Percentiles rank a stretch among this genome's conserved stretches.
Conservation (phyloP, 2,329 filamentous ascomycete genomes). For the Dothistroma septosporum region DNA sequence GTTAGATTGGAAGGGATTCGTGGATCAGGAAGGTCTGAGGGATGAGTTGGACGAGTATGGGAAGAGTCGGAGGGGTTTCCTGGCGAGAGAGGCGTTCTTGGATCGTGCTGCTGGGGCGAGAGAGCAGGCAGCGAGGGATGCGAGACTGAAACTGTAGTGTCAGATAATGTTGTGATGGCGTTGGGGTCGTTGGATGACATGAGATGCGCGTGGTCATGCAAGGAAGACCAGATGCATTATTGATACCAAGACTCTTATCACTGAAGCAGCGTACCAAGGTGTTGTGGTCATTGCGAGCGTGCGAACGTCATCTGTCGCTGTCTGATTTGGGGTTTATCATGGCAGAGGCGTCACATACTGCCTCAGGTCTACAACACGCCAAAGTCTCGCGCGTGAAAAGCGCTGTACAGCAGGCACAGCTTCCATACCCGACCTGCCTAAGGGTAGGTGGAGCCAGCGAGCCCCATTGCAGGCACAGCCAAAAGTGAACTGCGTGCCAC, state of each 20-base stretch:
- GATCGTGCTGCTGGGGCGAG: conserved; percentile 53
- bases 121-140: conserved; percentile 54
- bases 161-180: background rate
- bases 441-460: conserved; percentile 2
- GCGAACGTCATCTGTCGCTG: conserved; percentile 1
- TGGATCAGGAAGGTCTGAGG: conserved; percentile 57
- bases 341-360: conserved; percentile 15
- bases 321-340: conserved; percentile 15
- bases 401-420: conserved; percentile 6
- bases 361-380: conserved; percentile 12
- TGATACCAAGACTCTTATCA: background rate
- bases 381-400: conserved; percentile 15
- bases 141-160: conserved; percentile 42
- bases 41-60: conserved; percentile 60
- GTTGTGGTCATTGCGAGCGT: background rate
- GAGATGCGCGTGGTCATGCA: background rate
- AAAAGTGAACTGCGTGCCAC: background rate
- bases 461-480: conserved; percentile 3
- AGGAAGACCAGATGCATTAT: background rate
- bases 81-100: conserved; percentile 61
- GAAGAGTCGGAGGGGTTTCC: conserved; percentile 59
- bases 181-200: background rate
- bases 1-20: conserved; percentile 62
- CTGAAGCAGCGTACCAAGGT: background rate
- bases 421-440: conserved; percentile 14